Conservation (phyloP, 352 stramenopile species). For the Phytophthora palmivora region DNA sequence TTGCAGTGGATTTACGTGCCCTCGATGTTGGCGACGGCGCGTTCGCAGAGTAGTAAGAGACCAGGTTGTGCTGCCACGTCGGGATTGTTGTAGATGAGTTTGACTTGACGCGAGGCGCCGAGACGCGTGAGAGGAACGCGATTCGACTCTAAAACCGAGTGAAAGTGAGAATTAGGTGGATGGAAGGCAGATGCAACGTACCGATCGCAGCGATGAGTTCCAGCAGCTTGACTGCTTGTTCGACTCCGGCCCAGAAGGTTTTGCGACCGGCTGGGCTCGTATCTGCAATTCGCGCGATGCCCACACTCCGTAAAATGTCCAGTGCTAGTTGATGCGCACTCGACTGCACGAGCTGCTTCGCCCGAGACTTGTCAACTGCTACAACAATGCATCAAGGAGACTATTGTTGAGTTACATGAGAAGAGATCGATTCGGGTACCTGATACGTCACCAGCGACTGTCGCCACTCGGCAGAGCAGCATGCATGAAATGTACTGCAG, state of each 20-base stretch:
- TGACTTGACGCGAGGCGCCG: constrained; percentile 58
- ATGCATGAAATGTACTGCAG: constrained; percentile 63
- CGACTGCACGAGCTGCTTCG: constrained; percentile 47
- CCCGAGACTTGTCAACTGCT: constrained; percentile 36
- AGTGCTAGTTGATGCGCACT: constrained; percentile 60
- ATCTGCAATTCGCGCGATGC: constrained; percentile 12
- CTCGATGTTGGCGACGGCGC: constrained; percentile 62
- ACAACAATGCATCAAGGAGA: not conserved
- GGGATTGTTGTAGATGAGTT: constrained; percentile 65
- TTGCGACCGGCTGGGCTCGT: constrained; percentile 9
- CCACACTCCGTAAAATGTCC: constrained; percentile 42
- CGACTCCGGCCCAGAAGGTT: constrained; percentile 33
- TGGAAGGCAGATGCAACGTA: constrained; percentile 18
- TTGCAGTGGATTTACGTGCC: constrained; percentile 40
- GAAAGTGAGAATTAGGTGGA: not conserved
- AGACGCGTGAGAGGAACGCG: constrained; percentile 61
- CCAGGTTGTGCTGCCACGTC: constrained; percentile 37
- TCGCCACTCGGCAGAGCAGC: constrained; percentile 54
- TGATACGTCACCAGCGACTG: constrained; percentile 23
- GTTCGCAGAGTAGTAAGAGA: constrained; percentile 62
- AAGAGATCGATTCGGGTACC: constrained; percentile 12
- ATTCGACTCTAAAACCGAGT: constrained; percentile 44
- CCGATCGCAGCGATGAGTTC: constrained; percentile 56
- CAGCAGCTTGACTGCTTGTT: constrained; percentile 62
- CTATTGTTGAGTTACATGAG: not conserved